phyloP scores from a whole-genome alignment of 1,139 yeast genomes.

The Tardiomyces blankii region DNA sequence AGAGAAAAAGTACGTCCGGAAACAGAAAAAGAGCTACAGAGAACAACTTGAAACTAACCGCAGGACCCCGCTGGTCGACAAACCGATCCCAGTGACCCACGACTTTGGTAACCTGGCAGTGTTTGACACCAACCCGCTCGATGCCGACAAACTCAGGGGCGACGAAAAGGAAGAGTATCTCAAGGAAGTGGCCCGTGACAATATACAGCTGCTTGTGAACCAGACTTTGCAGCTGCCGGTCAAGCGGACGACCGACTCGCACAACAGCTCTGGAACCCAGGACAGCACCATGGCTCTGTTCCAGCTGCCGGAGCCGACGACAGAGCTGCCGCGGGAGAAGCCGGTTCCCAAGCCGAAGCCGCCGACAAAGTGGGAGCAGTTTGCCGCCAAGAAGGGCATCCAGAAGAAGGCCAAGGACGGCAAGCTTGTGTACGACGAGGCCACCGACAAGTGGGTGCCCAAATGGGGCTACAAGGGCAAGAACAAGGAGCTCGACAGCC shows the following conservation, averaged over 20 bases:
- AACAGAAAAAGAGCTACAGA: too few relatives aligned
- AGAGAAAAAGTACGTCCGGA: background rate
- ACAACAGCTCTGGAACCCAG: slow-evolving; percentile 46
- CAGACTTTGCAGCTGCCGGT: slow-evolving; percentile 85
- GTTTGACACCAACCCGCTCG: slow-evolving; percentile 61
- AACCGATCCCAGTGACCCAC: slow-evolving; percentile 72
- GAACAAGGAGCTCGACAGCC: slow-evolving; percentile 76
- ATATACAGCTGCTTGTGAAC: slow-evolving; percentile 80
- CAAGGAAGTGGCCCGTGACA: slow-evolving; percentile 71
- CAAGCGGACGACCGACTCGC: slow-evolving; percentile 68
- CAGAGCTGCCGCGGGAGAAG: slow-evolving; percentile 88
- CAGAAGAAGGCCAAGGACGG: slow-evolving; percentile 84
- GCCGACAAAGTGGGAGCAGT: slow-evolving; percentile 92
- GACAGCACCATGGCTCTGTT: slow-evolving; percentile 73
- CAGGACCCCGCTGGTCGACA: slow-evolving; percentile 68
- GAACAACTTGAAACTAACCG: background rate
- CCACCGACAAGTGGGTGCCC: slow-evolving; percentile 87
- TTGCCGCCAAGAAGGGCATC: slow-evolving; percentile 94
- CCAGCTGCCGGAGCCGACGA: slow-evolving; percentile 73
- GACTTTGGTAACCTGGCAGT: slow-evolving; percentile 78
- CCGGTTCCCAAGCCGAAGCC: slow-evolving; percentile 88
- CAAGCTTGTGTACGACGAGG: slow-evolving; percentile 85
- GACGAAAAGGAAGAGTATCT: slow-evolving; percentile 54
- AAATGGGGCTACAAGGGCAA: slow-evolving; percentile 97
- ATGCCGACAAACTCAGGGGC: slow-evolving; percentile 31